Evolutionary conservation across 306 rosid genomes (phyloP).

Genomic region (Potentilla sterilis): DNA sequence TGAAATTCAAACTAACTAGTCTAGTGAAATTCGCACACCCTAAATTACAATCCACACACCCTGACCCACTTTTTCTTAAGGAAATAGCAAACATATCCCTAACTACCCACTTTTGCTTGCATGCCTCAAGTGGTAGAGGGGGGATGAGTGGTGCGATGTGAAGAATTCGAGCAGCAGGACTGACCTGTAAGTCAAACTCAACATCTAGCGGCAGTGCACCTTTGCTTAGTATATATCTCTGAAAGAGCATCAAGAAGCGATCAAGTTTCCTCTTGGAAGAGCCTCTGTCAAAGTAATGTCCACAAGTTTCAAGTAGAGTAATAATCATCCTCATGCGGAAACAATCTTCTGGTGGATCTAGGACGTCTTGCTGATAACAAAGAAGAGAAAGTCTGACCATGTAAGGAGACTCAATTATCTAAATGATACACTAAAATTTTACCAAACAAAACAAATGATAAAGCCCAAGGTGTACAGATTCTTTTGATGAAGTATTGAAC

Average conservation of each 20-base stretch:
- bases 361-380: conserved; percentile 68
- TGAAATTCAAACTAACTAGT: neutral
- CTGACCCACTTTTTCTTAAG: no score
- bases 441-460: neutral
- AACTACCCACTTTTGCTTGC: neutral
- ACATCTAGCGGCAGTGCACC: conserved; percentile 84
- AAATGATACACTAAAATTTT: neutral
- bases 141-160: neutral
- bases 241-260: conserved; percentile 76
- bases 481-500: neutral
- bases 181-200: conserved; percentile 93
- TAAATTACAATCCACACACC: no score
- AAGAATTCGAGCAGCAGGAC: conserved; percentile 22
- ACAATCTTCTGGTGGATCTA: conserved; percentile 98
- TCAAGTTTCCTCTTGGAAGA: conserved; percentile 98
- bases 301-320: conserved; percentile 96
- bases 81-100: no score
- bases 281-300: conserved; percentile 96
- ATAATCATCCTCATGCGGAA: conserved; percentile 92
- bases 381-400: conserved; percentile 26
- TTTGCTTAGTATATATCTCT: conserved; percentile 90
- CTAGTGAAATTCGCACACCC: no score
- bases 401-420: conserved; percentile 23
- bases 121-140: neutral
- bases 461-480: neutral